Evolutionary conservation across 768 basidiomycete species (phyloP), one percentile per base, ranked within the genome.

Genomic region (Lactarius quietus): DNA sequence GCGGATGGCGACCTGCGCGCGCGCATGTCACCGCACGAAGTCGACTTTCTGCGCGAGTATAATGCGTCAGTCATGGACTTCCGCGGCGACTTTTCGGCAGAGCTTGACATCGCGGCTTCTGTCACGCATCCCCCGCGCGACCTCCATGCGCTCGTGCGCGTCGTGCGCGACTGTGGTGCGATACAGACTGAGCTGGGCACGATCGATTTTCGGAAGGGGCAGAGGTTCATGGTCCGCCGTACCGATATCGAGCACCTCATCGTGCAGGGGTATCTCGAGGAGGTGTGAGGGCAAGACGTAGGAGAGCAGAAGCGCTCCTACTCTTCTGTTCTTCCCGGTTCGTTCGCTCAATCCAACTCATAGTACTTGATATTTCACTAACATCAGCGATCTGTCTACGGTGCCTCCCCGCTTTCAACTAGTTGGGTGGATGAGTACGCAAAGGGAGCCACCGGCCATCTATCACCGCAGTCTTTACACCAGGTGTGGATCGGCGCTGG

Each of bases 181-280:
- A 92, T 99, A 23, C 89, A 94, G 75, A 93, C 95, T 1, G 94
- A 97, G 76, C 79, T 89, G 63, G 97, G 97, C 10, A 88, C 84
- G 63, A 88, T 99, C 64, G 90, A 95, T 74, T 95, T 98, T 73
- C 83, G 84, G 72, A 91, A 88, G 75, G 96, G 95, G 0, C 89
- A 93, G 75, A 79, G 96, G 68, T 96, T 92, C 71, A 87, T 95
- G 82, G 88, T 98, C 59, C 81, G 92, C 41, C 80, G 93, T 69
- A 84, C 90, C 8, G 93, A 95, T 73, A 88, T 99, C 67, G 97
- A 99, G 74, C 89, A 95, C 74, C 81, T 98, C 70, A 93, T 98
- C 70, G 87, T 95, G 1, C 92, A 95, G 72, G 95, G 95, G 5
- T 96, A 89, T 75, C 78, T 99, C 69, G 92, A 98, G 78, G 87